Evolutionary conservation across 2,329 filamentous ascomycete genomes (phyloP).

Genomic region (Ophiostoma populinum): DNA sequence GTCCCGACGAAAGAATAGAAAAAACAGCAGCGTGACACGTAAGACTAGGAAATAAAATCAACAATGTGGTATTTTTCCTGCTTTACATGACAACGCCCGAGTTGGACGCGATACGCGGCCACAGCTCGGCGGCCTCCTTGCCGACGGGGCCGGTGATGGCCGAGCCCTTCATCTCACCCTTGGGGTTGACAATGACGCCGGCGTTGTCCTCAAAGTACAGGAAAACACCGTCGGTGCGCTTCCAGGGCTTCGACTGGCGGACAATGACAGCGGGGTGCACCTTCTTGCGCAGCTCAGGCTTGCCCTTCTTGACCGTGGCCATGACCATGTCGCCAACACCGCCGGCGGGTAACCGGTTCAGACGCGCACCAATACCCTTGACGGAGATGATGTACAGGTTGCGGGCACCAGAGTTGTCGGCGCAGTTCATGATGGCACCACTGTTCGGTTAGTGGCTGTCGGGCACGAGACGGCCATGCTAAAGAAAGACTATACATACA

Average conservation of each 20-base stretch:
- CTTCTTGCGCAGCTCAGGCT: constrained; percentile 99
- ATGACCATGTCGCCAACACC: constrained; percentile 99
- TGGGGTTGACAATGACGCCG: constrained; percentile 99
- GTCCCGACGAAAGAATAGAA: neutral
- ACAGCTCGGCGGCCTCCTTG: constrained; percentile 99
- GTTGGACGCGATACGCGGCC: constrained; percentile 99
- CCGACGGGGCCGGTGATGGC: constrained; percentile 98
- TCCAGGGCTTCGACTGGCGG: constrained; percentile 79
- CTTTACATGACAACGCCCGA: constrained; percentile 99
- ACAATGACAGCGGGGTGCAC: constrained; percentile 95
- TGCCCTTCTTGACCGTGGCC: constrained; percentile 99
- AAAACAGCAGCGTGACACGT: too few relatives aligned
- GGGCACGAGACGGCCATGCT: neutral
- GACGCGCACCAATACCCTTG: constrained; percentile 92
- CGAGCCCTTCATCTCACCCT: constrained; percentile 99
- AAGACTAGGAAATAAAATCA: neutral
- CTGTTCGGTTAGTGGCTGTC: neutral
- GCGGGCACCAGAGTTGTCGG: constrained; percentile 95
- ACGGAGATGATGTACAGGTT: constrained; percentile 99
- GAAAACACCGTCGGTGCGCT: constrained; percentile 94
- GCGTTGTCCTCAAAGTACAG: constrained; percentile 99
- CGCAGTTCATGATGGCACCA: constrained; percentile 99
- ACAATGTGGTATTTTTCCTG: too few relatives aligned
- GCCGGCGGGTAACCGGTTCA: constrained; percentile 92
- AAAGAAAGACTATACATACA: constrained; percentile 19